Conservation (phyloP, 2,329 filamentous ascomycete genomes). For the Penicillium sp. region DNA sequence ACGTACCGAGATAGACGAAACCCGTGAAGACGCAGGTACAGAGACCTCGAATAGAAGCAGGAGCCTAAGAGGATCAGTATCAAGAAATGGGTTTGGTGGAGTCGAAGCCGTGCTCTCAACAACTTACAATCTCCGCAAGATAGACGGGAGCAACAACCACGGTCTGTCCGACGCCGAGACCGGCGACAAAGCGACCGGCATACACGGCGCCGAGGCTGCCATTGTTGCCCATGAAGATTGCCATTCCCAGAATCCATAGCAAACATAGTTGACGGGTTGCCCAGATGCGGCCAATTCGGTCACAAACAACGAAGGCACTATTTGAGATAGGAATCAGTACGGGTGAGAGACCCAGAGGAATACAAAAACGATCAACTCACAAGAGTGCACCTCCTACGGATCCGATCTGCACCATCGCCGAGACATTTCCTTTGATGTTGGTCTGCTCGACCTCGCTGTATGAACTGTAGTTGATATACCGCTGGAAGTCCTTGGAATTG, state of each 20-base stretch:
- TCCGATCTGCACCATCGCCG: constrained; percentile 78
- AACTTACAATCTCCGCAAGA: constrained; percentile 62
- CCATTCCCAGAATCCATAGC: constrained; percentile 43
- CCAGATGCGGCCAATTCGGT: constrained; percentile 47
- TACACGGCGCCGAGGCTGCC: constrained; percentile 43
- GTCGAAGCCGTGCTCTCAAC: background rate
- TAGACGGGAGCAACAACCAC: constrained; percentile 61
- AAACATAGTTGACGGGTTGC: constrained; percentile 42
- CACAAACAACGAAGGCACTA: constrained; percentile 52
- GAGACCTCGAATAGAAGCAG: constrained; percentile 67
- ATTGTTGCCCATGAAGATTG: constrained; percentile 45
- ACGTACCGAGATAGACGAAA: constrained; percentile 59
- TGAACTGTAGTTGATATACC: constrained; percentile 56
- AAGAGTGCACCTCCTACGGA: constrained; percentile 69
- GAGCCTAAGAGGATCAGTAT: constrained; percentile 39
- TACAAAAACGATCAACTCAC: constrained; percentile 29
- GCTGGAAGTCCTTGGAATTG: constrained; percentile 63
- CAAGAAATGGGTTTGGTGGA: background rate
- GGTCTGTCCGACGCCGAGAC: constrained; percentile 45
- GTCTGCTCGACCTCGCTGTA: constrained; percentile 57
- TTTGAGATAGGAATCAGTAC: background rate
- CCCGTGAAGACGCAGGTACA: constrained; percentile 71
- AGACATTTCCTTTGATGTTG: constrained; percentile 73
- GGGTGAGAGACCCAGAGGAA: background rate
- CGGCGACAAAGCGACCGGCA: constrained; percentile 46